phyloP scores from a whole-genome alignment of 2,329 filamentous ascomycete genomes.

The Ceratocystis variospora region DNA sequence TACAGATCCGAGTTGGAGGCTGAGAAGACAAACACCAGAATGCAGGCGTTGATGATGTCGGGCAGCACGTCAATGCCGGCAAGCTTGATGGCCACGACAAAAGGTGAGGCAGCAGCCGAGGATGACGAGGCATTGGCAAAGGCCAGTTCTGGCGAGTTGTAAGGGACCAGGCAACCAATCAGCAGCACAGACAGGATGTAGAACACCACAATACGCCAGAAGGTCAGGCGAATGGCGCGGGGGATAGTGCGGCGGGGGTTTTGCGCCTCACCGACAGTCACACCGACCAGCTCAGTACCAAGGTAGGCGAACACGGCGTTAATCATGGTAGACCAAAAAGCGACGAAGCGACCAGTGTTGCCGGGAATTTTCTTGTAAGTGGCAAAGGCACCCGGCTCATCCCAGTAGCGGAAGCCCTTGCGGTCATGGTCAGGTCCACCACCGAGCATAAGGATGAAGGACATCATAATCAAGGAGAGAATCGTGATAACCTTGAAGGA shows the following conservation, averaged over 20 bases:
- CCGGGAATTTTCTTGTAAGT: constrained; percentile 31
- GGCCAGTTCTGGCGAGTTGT: constrained; percentile 45
- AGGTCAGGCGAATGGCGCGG: constrained; percentile 64
- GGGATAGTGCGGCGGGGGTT: constrained; percentile 67
- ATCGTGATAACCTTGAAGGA: constrained; percentile 58
- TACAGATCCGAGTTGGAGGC: constrained; percentile 68
- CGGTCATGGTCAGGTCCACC: constrained; percentile 50
- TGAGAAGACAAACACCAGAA: constrained; percentile 62
- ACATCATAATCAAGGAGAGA: constrained; percentile 50
- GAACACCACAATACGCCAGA: constrained; percentile 71
- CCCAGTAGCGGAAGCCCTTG: constrained; percentile 55
- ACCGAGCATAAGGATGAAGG: constrained; percentile 48
- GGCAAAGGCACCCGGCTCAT: constrained; percentile 43
- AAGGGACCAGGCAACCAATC: constrained; percentile 64
- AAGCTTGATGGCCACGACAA: constrained; percentile 57
- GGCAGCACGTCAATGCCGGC: constrained; percentile 50
- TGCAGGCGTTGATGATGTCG: constrained; percentile 58
- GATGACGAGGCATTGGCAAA: constrained; percentile 38
- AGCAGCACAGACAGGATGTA: constrained; percentile 62
- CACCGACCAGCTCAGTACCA: constrained; percentile 62
- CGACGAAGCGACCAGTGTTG: constrained; percentile 40
- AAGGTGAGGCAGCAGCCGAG: constrained; percentile 52
- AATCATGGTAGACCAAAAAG: constrained; percentile 58
- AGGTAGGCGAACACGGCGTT: constrained; percentile 69
- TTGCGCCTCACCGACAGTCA: constrained; percentile 66